Evolutionary conservation across 768 basidiomycete species (phyloP), one percentile per base, ranked within the genome.

Genomic region (Leccinum disarticulatum): DNA sequence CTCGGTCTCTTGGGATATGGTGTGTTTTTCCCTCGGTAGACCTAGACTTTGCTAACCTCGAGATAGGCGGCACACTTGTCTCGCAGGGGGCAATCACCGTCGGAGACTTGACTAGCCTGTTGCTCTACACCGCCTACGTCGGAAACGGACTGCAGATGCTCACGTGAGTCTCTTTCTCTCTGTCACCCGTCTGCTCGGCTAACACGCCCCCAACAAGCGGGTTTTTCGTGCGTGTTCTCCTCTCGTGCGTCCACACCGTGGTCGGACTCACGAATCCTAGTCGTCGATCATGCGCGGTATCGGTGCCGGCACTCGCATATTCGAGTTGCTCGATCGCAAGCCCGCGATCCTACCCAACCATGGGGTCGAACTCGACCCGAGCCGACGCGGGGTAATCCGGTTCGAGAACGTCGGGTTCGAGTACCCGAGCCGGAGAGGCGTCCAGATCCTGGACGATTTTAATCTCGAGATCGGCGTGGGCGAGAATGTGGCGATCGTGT

Each of bases 221-320:
- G 27, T 77, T 79, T 58, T 76, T 77, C 62, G 77, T 78, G 71
- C 61, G 74, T 73, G 43, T 61, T 66, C 11, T 22, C 1, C 6
- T 19, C 25, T 8, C 6, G 19, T 28, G 17, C 1, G 14, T 6
- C 22, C 1, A 2, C 6, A 27, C 3, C 2, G 5, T n/a, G 4
- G 3, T 33, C 4, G 5, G 14, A 41, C 52, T 62, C 27, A 64
- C 54, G 19, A 36, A 47, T 27, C 19, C 22, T 27, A 93, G 91
- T 84, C 92, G 10, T 95, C 93, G 43, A 87, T 98, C 57, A 98
- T 98, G 96, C 93, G 93, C 55, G 96, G 93, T 56, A 87, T 98
- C 54, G 96, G 96, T 58, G 95, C 96, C 1, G 93, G 93, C 17
- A 83, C 85, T 0, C 89, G 96, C 22, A 88, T 98, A n/a, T 98